These are phyloP conservation scores for Metschnikowia chrysomelidarum DNA, from an alignment of 805 yeast genomes.

Conservation along the genomic window DNA sequence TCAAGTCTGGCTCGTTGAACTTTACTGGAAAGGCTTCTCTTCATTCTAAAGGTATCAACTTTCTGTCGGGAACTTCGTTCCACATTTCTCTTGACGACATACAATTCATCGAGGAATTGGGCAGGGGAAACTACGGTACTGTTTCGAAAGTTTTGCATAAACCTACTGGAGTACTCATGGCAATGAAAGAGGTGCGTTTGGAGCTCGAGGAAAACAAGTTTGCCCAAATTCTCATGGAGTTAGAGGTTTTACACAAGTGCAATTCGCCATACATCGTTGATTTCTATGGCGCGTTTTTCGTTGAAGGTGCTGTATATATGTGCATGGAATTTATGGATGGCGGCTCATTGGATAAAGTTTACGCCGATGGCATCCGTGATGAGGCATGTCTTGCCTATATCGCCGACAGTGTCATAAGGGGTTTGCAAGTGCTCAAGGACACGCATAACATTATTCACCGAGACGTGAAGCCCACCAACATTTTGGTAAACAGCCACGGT, in stretches of 20 bases:
- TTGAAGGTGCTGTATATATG: conserved; percentile 97
- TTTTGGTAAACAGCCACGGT: conserved; percentile 79
- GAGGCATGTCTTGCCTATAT: conserved; percentile 80
- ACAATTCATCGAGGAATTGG: conserved; percentile 81
- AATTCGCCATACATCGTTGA: conserved; percentile 89
- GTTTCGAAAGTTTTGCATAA: conserved; percentile 90
- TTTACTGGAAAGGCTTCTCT: conserved; percentile 92
- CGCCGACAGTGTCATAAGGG: conserved; percentile 74
- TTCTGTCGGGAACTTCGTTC: conserved; percentile 83
- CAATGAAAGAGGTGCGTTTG: conserved; percentile 93
- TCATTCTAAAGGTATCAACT: conserved; percentile 89
- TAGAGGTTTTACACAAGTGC: conserved; percentile 91
- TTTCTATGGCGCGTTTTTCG: conserved; percentile 95
- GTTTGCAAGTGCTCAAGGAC: conserved; percentile 82
- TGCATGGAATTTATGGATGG: conserved; percentile 99
- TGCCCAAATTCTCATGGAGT: conserved; percentile 92
- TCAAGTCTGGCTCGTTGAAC: conserved; percentile 86
- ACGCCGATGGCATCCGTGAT: conserved; percentile 57
- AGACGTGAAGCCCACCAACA: conserved; percentile 96
- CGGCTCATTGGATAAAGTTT: conserved; percentile 85
- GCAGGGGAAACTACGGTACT: conserved; percentile 95
- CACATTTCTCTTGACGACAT: conserved; percentile 82
- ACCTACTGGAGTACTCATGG: conserved; percentile 91
- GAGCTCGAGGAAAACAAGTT: conserved; percentile 94
- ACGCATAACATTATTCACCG: conserved; percentile 90